Evolutionary conservation across 1,139 yeast genomes (phyloP), one percentile per base, ranked within the genome.

Genomic region (Zygosaccharomyces sapae): DNA sequence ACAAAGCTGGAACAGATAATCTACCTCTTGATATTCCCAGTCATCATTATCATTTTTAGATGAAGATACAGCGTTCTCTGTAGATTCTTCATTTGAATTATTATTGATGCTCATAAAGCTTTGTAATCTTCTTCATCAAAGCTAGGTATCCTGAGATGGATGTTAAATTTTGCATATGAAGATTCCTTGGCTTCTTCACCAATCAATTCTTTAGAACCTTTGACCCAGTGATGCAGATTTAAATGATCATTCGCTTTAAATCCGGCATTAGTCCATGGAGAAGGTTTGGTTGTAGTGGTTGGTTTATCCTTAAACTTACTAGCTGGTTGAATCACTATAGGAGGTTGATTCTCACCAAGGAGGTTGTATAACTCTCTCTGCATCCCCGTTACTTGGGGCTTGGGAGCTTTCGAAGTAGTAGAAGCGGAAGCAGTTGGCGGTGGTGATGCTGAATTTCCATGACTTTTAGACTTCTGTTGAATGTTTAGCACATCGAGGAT

Each of bases 261-360:
- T 5, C 75, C 71, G 38, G 77, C 75, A 65, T 79, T 72, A 0
- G 80, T 75, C 98, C 98, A 92, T 1, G 96, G 90, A 0, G 92
- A 78, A 0, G 88, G 85, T 55, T 80, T 83, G 20, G 73, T 74
- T 40, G 71, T 68, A 57, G 83, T 71, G 50, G 79, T 78, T 48
- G 89, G 74, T 55, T 80, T 77, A 49, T 83, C 86, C 57, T 85
- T 86, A 57, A 81, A 80, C 55, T 79, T 78, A 43, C 73, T 71
- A 8, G 78, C 75, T 5, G 78, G 74, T n/a, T 77, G 70, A 10
- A 81, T 62, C 41, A 73, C 73, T 2, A 89, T 80, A 1, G 98
- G 94, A 0, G 98, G 97, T 1, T 95, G 82, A 65, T 88, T 89
- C 36, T 94, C 92, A 1, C 99, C 98, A 36, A 94, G 71, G 50